Conservation (phyloP, 1,284 basidiomycete genomes). For the Laetiporus sulphureus region DNA sequence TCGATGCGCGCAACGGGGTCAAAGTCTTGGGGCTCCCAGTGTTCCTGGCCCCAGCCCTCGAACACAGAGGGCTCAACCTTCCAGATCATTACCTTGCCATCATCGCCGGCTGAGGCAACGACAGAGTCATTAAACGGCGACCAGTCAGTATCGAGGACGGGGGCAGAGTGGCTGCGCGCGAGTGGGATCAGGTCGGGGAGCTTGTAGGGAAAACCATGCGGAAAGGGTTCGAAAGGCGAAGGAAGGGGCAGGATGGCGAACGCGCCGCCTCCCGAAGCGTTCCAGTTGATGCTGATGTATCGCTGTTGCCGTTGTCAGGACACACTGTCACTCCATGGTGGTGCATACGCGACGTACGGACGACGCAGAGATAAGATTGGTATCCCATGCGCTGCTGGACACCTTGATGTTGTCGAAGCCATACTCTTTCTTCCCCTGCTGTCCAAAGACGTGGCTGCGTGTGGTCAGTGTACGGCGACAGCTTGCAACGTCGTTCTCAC, state of each 20-base stretch:
- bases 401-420: conserved; percentile 89
- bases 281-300: conserved; percentile 93
- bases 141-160: conserved; percentile 97
- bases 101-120: conserved; percentile 89
- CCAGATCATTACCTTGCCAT: conserved; percentile 91
- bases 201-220: conserved; percentile 61
- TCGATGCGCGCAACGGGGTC: conserved; percentile 75
- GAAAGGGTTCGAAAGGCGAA: conserved; percentile 58
- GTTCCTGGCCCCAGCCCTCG: conserved; percentile 83
- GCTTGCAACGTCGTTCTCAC: conserved; percentile 31
- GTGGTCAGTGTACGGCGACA: conserved; percentile 18
- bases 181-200: conserved; percentile 92
- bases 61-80: conserved; percentile 70
- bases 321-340: conserved; percentile 5
- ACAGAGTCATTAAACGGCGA: conserved; percentile 90
- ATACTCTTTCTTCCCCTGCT: conserved; percentile 78
- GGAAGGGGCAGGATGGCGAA: conserved; percentile 89
- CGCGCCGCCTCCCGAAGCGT: conserved; percentile 91
- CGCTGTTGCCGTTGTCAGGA: conserved; percentile 35
- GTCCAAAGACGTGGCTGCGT: conserved; percentile 84
- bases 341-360: conserved; percentile 41
- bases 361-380: conserved; percentile 88
- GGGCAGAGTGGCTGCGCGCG: conserved; percentile 78
- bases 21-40: conserved; percentile 79
- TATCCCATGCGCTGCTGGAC: conserved; percentile 91